These are phyloP conservation scores for Caryopteris hybrid DNA, from an alignment of 305 asterid genomes.

Conservation along the genomic window DNA sequence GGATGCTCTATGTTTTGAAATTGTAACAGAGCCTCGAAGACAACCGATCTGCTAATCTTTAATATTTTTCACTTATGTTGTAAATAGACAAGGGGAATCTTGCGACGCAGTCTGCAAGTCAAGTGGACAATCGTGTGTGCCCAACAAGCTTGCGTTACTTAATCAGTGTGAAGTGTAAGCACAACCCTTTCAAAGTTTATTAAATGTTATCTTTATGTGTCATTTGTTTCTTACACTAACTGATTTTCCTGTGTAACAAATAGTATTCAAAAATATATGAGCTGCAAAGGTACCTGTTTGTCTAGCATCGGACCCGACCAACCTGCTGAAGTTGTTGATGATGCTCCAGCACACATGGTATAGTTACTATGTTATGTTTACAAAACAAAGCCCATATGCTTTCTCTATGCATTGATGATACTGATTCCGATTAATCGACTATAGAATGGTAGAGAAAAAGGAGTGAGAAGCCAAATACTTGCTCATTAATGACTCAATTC, in stretches of 20 bases:
- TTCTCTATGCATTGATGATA: background rate
- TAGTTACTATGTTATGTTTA: conserved; percentile 2
- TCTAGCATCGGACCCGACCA: conserved; percentile 87
- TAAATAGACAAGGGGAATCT: conserved; percentile 76
- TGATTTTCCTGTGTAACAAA: conserved; percentile 14
- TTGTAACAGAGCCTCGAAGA: conserved; percentile 2
- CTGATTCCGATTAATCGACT: background rate
- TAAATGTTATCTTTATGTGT: background rate
- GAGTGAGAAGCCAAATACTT: background rate
- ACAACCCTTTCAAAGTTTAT: background rate
- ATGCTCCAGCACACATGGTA: conserved; percentile 83
- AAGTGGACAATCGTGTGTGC: conserved; percentile 77
- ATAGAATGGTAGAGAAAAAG: background rate
- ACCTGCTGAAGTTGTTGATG: conserved; percentile 88
- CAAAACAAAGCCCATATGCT: background rate
- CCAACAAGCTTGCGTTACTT: conserved; percentile 71
- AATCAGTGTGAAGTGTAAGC: conserved; percentile 81
- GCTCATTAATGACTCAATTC: background rate
- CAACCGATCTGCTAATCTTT: conserved; percentile 12
- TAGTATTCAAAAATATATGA: conserved; percentile 72
- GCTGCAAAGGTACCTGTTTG: conserved; percentile 75
- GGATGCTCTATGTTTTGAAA: conserved; percentile 7
- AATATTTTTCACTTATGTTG: conserved; percentile 18
- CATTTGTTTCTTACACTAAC: background rate
- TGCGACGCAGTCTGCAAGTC: conserved; percentile 79